Percentiles rank a stretch among this genome's conserved stretches.
phyloP scores from a whole-genome alignment of 768 basidiomycete genomes.

The Amanita jacksonii region DNA sequence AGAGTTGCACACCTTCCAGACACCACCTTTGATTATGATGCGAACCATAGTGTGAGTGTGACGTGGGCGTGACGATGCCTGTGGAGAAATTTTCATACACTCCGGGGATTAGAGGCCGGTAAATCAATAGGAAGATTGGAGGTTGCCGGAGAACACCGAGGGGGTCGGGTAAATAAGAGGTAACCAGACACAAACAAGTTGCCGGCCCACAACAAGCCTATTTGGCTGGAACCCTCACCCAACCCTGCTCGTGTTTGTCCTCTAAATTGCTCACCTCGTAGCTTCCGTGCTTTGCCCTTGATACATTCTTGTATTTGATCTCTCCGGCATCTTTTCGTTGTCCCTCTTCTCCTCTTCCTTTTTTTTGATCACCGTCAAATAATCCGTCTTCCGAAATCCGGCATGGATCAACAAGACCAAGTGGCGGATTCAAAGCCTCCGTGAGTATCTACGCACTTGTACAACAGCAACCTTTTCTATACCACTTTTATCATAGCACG shows the following conservation, averaged over 20 bases:
- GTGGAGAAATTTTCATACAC: conserved; percentile 9
- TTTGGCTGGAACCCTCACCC: conserved; percentile 10
- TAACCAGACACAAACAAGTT: conserved; percentile 27
- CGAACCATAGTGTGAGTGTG: conserved; percentile 50
- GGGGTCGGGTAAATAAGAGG: conserved; percentile 14
- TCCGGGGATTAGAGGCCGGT: conserved; percentile 13
- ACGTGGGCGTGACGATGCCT: neutral
- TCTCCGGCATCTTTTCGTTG: conserved; percentile 12
- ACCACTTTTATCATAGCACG: conserved; percentile 18
- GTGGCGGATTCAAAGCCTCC: conserved; percentile 24
- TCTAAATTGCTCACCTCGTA: conserved; percentile 6
- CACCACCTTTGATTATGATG: conserved; percentile 89
- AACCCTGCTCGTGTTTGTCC: conserved; percentile 10
- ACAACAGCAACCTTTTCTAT: too few species aligned
- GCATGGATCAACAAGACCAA: conserved; percentile 29
- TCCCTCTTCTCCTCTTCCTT: too few species aligned
- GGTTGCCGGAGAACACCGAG: conserved; percentile 13
- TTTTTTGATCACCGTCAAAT: conserved; percentile 37
- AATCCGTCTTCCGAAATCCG: too few species aligned
- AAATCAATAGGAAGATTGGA: conserved; percentile 11
- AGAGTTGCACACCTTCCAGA: conserved; percentile 59
- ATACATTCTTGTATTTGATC: conserved; percentile 8
- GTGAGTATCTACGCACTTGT: conserved; percentile 23
- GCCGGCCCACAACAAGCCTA: conserved; percentile 17
- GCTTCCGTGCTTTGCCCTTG: conserved; percentile 3